These are phyloP conservation scores for Penicillium verrucosum DNA, from an alignment of 2,329 filamentous ascomycete species.

Conservation along the genomic window DNA sequence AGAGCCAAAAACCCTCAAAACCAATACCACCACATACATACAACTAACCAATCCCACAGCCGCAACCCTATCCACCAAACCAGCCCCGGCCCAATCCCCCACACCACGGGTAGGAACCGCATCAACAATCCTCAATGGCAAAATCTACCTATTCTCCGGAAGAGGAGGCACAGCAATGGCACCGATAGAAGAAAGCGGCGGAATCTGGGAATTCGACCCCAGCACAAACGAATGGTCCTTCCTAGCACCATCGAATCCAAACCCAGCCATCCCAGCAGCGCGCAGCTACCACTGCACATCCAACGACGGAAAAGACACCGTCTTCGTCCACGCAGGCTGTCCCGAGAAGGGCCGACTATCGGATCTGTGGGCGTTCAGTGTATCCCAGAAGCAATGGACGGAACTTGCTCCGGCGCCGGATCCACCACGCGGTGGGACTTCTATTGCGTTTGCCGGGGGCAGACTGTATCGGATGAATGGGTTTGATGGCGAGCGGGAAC, in stretches of 20 bases:
- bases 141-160: slow-evolving; percentile 79
- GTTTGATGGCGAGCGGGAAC: slow-evolving; percentile 66
- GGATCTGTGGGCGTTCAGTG: slow-evolving; percentile 77
- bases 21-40: background rate
- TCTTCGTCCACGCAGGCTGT: slow-evolving; percentile 76
- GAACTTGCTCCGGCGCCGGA: slow-evolving; percentile 65
- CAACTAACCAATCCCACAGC: background rate
- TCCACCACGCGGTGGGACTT: slow-evolving; percentile 63
- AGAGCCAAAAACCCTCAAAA: background rate
- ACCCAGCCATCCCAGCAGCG: slow-evolving; percentile 53
- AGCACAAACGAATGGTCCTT: slow-evolving; percentile 61
- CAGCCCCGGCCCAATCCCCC: slow-evolving; percentile 47
- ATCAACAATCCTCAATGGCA: slow-evolving; percentile 63
- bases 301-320: slow-evolving; percentile 61
- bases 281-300: slow-evolving; percentile 69
- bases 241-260: slow-evolving; percentile 55
- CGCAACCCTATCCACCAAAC: background rate
- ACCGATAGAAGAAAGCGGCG: slow-evolving; percentile 69
- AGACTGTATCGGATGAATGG: slow-evolving; percentile 77
- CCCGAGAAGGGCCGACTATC: slow-evolving; percentile 59
- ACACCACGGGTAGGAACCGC: slow-evolving; percentile 70
- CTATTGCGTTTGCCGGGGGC: slow-evolving; percentile 62
- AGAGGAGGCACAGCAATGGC: slow-evolving; percentile 66
- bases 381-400: slow-evolving; percentile 63
- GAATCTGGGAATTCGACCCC: slow-evolving; percentile 74